A percentile compares a stretch with the other conserved stretches of the same genome.
Evolutionary conservation across 768 basidiomycete genomes (phyloP).

Genomic region (Boletus barrowsii): DNA sequence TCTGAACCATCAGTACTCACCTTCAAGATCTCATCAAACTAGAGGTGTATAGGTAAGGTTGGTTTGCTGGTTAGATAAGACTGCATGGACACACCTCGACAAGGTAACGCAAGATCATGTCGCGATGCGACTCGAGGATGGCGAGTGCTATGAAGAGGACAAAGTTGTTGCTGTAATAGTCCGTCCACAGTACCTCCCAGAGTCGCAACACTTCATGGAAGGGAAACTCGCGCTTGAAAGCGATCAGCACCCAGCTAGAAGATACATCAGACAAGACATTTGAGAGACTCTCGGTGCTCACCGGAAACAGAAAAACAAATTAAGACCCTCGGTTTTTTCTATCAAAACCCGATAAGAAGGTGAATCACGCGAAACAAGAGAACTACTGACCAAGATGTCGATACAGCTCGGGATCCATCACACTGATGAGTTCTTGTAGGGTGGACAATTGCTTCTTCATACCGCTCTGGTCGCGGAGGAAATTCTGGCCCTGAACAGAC

Average conservation of each 20-base stretch:
- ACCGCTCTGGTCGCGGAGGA: conserved; percentile 92
- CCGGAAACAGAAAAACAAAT: conserved; percentile 98
- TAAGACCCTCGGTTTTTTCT: conserved; percentile 87
- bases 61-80: neutral
- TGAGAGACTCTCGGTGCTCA: conserved; percentile 35
- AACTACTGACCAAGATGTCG: conserved; percentile 68
- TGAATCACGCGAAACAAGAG: neutral
- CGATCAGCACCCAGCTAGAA: conserved; percentile 81
- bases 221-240: conserved; percentile 95
- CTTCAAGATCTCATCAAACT: conserved; percentile 60
- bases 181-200: conserved; percentile 95
- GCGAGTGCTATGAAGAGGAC: conserved; percentile 94
- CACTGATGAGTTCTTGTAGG: conserved; percentile 82
- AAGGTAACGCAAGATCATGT: conserved; percentile 92
- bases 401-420: conserved; percentile 97
- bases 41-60: conserved; percentile 4
- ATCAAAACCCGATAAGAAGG: conserved; percentile 21
- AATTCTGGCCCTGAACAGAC: conserved; percentile 78
- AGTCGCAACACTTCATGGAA: conserved; percentile 86
- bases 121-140: conserved; percentile 90
- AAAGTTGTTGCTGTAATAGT: conserved; percentile 84
- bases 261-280: neutral
- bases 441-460: conserved; percentile 94
- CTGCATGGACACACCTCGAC: conserved; percentile 65
- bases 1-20: conserved; percentile 10